These are phyloP conservation scores for Vinca minor DNA, from an alignment of 257 asterid species.

Conservation along the genomic window DNA sequence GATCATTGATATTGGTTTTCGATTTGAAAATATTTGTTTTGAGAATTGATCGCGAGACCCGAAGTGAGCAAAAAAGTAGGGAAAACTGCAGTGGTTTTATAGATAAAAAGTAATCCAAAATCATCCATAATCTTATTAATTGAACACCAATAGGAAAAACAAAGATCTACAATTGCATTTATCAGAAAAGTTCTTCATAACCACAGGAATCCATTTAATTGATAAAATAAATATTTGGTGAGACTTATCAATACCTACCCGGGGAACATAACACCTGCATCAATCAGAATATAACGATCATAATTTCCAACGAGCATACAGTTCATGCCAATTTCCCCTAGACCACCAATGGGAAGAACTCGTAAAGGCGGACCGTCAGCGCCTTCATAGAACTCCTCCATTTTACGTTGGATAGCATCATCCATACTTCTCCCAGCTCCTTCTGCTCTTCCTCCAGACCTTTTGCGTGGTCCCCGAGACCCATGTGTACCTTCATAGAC, in stretches of 20 bases:
- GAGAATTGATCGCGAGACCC: too few relatives aligned
- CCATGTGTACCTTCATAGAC: conserved; percentile 38
- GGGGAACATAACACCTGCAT: conserved; percentile 98
- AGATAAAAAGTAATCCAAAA: too few relatives aligned
- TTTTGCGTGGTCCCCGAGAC: conserved; percentile 48
- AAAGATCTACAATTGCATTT: neutral
- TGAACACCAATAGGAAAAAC: neutral
- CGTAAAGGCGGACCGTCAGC: conserved; percentile 91
- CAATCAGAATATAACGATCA: conserved; percentile 88
- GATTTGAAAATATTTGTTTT: too few relatives aligned
- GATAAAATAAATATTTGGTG: neutral
- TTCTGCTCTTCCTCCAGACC: conserved; percentile 47
- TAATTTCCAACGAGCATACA: conserved; percentile 96
- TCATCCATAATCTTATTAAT: too few relatives aligned
- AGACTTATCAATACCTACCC: conserved; percentile 50
- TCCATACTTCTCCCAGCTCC: conserved; percentile 93
- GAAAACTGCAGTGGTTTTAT: too few relatives aligned
- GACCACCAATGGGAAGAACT: conserved; percentile 90
- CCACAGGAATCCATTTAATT: neutral
- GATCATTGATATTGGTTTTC: too few relatives aligned
- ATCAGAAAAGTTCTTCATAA: neutral
- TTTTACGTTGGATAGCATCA: conserved; percentile 86
- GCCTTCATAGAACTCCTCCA: conserved; percentile 98
- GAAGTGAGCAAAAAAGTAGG: too few relatives aligned
- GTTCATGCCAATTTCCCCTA: conserved; percentile 99